These are phyloP conservation scores for Trametes polyzona DNA, from an alignment of 1,284 basidiomycete genomes.

Conservation along the genomic window DNA sequence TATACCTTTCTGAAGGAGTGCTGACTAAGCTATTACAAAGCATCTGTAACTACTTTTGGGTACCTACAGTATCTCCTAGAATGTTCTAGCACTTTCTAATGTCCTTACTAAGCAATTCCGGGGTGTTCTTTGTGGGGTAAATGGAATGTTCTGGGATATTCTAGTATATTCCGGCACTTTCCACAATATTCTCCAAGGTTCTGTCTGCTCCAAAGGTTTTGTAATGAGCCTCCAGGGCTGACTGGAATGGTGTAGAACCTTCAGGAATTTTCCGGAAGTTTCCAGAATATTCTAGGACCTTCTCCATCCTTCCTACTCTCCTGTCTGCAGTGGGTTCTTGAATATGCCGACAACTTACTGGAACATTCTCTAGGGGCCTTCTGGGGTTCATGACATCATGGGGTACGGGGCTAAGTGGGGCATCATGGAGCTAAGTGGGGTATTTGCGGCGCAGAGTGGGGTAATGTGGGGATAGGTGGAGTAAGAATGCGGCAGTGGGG, in stretches of 20 bases:
- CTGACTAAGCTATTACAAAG: background rate
- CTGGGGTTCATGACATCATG: background rate
- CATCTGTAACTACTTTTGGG: background rate
- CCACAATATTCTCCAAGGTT: background rate
- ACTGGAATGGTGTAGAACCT: background rate
- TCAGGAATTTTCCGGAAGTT: background rate
- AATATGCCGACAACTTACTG: background rate
- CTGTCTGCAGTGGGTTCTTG: background rate
- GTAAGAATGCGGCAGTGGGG: too few relatives aligned
- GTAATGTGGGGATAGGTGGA: too few relatives aligned
- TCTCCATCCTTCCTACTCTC: background rate
- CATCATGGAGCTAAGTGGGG: background rate
- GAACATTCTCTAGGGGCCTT: background rate
- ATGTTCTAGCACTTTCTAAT: background rate
- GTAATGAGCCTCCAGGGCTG: background rate
- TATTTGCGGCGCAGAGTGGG: too few relatives aligned
- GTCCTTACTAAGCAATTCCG: background rate
- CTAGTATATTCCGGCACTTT: background rate
- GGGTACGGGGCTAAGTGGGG: background rate
- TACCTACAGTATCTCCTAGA: background rate
- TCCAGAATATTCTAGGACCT: background rate
- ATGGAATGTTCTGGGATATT: too few relatives aligned
- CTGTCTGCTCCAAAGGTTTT: background rate
- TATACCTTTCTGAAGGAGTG: background rate
- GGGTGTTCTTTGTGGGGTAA: background rate